Base-by-base conservation (phyloP, 495 filamentous ascomycete genomes). In the Annulohypoxylon bovei region DNA sequence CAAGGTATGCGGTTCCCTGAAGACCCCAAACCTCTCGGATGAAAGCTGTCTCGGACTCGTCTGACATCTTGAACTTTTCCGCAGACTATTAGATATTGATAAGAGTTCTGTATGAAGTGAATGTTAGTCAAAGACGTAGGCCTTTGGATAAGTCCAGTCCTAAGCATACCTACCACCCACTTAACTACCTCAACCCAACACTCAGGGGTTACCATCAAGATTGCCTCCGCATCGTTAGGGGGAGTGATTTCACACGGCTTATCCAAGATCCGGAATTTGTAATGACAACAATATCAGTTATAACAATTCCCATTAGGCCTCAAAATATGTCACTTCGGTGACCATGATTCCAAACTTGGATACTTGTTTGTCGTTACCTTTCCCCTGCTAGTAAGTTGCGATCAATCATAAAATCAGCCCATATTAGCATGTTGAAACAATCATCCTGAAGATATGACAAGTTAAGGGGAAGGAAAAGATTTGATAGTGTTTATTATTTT, bases 21-120 rank as follows among this genome's bases (percentile, higher is more conserved):
- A 78, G 53, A 1, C 72, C 72, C 76, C 76, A 78, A 4, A 75
- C 75, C 37, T 78, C 76, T 7, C 52, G 62, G 53, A 75, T 70
- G 62, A 78, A 78, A 11, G 33, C 37, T 25, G 67, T 16, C 33
- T 64, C 65, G 28, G 53, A 3, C 1, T 65, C 55, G 18, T 20
- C 22, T n/a, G 47, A 2, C 70, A 72, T 56, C 20, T 18, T 18
- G n/a, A 2, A 30, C 18, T 28, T 53, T 2, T 35, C 30, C 0
- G 12, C 18, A 30, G 3, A 27, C 8, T 11, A 6, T 23, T n/a
- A 30, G n/a, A 68, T 12, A 4, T 54, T 11, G 22, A 33, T 30
- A 20, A 49, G 18, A 55, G n/a, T 40, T n/a, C 20, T 42, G 12
- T 27, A 28, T 2, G 11, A 6, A 46, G 18, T 20, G 25, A 46